Percentiles rank a stretch among this genome's conserved stretches.
Evolutionary conservation across 1,284 basidiomycete genomes (phyloP).

Genomic region (Malassezia psittaci): DNA sequence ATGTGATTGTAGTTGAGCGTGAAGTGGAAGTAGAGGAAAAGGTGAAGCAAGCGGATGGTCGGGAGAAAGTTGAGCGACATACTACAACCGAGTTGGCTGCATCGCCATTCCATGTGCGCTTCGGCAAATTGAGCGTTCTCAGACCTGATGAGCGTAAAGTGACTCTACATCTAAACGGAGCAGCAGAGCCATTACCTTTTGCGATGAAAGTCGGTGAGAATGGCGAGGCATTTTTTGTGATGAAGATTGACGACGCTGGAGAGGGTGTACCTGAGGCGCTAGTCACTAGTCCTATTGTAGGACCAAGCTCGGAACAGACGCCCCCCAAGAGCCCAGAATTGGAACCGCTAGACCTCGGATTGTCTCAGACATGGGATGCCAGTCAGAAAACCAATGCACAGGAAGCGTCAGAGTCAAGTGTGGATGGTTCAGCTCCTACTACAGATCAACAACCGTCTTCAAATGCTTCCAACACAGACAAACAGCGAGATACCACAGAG

Average conservation of each 20-base stretch:
- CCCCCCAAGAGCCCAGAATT: not conserved
- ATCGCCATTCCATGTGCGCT: constrained; percentile 94
- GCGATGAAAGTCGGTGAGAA: constrained; percentile 98
- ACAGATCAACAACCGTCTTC: not conserved
- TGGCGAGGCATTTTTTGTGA: constrained; percentile 96
- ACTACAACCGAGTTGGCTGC: constrained; percentile 61
- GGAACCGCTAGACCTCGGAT: constrained; percentile 33
- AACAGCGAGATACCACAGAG: constrained; percentile 19
- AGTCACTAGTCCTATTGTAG: constrained; percentile 67
- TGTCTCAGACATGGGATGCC: constrained; percentile 7
- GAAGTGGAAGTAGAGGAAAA: constrained; percentile 52
- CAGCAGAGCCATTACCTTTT: constrained; percentile 63
- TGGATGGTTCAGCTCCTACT: not conserved
- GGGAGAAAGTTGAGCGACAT: constrained; percentile 20
- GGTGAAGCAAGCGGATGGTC: constrained; percentile 42
- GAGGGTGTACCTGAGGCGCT: constrained; percentile 77
- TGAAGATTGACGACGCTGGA: constrained; percentile 66
- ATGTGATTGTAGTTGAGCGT: constrained; percentile 50
- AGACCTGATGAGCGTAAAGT: constrained; percentile 86
- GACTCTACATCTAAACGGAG: constrained; percentile 39
- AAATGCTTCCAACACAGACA: not conserved
- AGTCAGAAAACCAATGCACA: constrained; percentile 16
- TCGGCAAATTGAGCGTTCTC: constrained; percentile 94
- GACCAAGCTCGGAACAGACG: constrained; percentile 28
- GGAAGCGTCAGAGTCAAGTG: constrained; percentile 6